phyloP scores from a whole-genome alignment of 2,329 filamentous ascomycete species.

The Cordyceps pruinosa region DNA sequence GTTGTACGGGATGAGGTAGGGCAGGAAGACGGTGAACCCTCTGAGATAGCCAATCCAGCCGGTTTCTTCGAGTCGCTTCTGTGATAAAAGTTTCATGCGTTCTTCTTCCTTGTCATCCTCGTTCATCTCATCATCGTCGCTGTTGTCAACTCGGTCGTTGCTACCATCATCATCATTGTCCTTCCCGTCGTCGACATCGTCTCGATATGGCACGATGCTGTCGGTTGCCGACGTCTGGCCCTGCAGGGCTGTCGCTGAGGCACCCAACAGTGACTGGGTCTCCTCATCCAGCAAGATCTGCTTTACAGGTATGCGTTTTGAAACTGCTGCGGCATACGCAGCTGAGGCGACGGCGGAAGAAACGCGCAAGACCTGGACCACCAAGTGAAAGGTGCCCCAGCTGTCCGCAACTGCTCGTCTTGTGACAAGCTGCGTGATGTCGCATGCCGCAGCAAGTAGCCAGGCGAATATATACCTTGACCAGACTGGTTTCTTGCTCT shows the following conservation, averaged over 20 bases:
- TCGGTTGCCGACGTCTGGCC: neutral
- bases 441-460: neutral
- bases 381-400: neutral
- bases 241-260: neutral
- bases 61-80: constrained; percentile 19
- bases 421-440: neutral
- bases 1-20: constrained; percentile 20
- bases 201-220: neutral
- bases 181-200: neutral
- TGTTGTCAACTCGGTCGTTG: neutral
- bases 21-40: constrained; percentile 20
- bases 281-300: neutral
- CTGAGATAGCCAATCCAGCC: constrained; percentile 22
- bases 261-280: neutral
- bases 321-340: neutral
- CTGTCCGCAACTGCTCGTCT: neutral
- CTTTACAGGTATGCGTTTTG: neutral
- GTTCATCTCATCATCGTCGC: constrained; percentile 9
- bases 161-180: constrained; percentile 9
- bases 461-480: neutral
- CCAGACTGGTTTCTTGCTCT: neutral
- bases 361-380: neutral
- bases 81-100: constrained; percentile 19
- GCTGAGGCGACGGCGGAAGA: neutral
- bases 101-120: constrained; percentile 19